These are phyloP conservation scores for Eimeria acervulina DNA, from an alignment of 169 alveolate species.

Conservation along the genomic window DNA sequence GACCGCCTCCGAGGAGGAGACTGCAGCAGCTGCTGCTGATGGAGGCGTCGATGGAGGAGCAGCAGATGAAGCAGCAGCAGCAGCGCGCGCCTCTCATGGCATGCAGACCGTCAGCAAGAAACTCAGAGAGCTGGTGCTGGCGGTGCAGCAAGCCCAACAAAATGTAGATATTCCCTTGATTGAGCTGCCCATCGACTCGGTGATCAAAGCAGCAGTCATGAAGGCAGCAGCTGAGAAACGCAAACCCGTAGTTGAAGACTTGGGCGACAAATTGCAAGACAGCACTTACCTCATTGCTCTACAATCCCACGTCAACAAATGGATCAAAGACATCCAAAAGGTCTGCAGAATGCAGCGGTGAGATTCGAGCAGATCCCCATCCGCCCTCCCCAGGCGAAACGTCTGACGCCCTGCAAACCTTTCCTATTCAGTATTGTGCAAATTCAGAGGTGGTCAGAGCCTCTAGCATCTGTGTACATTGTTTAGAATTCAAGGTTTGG, in stretches of 20 bases:
- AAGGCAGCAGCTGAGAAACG: conserved; percentile 85
- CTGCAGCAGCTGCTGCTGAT: conserved; percentile 62
- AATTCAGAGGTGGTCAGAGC: not conserved
- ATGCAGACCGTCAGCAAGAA: conserved; percentile 89
- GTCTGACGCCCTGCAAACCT: not conserved
- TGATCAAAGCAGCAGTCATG: conserved; percentile 90
- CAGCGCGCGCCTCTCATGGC: conserved; percentile 71
- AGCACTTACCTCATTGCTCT: conserved; percentile 85
- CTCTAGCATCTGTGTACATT: too few species aligned
- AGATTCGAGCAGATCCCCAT: not conserved
- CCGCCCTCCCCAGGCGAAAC: not conserved
- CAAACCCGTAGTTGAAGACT: conserved; percentile 56
- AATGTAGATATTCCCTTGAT: conserved; percentile 96
- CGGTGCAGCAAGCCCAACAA: conserved; percentile 95
- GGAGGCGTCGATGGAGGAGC: conserved; percentile 65
- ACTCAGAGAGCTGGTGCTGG: conserved; percentile 93
- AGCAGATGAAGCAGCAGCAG: conserved; percentile 27
- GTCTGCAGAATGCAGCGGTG: conserved; percentile 88
- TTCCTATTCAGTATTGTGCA: not conserved
- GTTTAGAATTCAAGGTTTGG: too few species aligned
- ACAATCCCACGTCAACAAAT: conserved; percentile 89
- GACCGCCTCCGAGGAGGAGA: conserved; percentile 60
- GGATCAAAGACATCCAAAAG: conserved; percentile 92
- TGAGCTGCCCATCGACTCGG: conserved; percentile 93
- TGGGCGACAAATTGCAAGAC: conserved; percentile 86